Conservation (phyloP, 805 yeast genomes). For the Saccharomycopsis fibuligera region DNA sequence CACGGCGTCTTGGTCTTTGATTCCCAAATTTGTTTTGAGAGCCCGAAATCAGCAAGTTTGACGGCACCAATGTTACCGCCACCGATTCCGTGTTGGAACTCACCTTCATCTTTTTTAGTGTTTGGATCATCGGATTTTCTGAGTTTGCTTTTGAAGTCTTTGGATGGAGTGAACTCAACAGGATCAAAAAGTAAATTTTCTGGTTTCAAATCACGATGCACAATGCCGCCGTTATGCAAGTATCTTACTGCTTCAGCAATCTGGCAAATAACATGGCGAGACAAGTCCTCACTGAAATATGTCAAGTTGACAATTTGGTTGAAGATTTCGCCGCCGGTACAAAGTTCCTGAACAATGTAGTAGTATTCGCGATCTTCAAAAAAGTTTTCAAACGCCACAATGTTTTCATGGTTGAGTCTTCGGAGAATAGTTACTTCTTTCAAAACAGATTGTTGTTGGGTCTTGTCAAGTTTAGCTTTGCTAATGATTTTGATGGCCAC, state of each 20-base stretch:
- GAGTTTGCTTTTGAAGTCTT: slow-evolving; percentile 28
- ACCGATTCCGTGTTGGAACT: slow-evolving; percentile 71
- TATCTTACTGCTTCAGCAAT: slow-evolving; percentile 60
- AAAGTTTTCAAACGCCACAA: slow-evolving; percentile 60
- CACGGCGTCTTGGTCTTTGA: slow-evolving; percentile 93
- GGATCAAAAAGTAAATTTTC: slow-evolving; percentile 67
- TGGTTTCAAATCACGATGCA: slow-evolving; percentile 79
- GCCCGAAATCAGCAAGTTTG: slow-evolving; percentile 92
- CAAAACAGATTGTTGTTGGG: slow-evolving; percentile 60
- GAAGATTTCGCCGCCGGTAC: slow-evolving; percentile 74
- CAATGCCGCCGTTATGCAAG: slow-evolving; percentile 70
- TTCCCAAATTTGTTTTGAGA: slow-evolving; percentile 85
- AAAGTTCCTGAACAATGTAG: slow-evolving; percentile 65
- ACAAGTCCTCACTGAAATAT: slow-evolving; percentile 57
- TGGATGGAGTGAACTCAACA: slow-evolving; percentile 42
- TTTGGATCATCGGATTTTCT: slow-evolving; percentile 65
- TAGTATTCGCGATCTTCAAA: slow-evolving; percentile 56
- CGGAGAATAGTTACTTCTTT: slow-evolving; percentile 78
- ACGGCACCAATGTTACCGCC: slow-evolving; percentile 90
- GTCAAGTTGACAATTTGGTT: slow-evolving; percentile 62
- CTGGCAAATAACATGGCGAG: slow-evolving; percentile 58
- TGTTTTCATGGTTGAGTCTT: slow-evolving; percentile 55
- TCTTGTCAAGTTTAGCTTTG: slow-evolving; percentile 57
- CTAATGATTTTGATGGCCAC: slow-evolving; percentile 58
- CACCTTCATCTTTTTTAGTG: slow-evolving; percentile 80